A percentile compares a stretch with the other conserved stretches of the same genome.
These are phyloP conservation scores for Cystobasidium pallidum DNA, from an alignment of 1,284 basidiomycete species.

Conservation along the genomic window DNA sequence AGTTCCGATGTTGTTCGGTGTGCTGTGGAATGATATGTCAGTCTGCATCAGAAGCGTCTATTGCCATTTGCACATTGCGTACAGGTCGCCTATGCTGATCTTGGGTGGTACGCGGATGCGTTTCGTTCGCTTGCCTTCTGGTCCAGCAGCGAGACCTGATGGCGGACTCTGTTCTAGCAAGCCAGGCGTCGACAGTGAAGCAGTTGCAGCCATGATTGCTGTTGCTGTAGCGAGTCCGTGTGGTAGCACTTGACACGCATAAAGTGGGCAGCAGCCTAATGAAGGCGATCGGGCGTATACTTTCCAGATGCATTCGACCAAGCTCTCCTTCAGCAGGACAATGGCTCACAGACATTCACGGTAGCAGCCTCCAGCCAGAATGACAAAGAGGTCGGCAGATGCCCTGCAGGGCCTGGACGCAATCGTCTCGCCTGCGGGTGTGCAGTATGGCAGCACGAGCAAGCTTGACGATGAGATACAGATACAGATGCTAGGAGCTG, in stretches of 20 bases:
- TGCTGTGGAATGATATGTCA: conserved; percentile 11
- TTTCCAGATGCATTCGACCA: not conserved
- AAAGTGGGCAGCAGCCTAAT: not conserved
- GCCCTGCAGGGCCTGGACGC: conserved; percentile 39
- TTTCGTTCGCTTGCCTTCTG: conserved; percentile 32
- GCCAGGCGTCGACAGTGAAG: conserved; percentile 16
- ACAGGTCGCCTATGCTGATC: conserved; percentile 42
- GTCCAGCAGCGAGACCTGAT: conserved; percentile 27
- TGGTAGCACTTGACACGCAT: not conserved
- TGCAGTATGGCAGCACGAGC: conserved; percentile 14
- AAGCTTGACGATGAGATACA: conserved; percentile 46
- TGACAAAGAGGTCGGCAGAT: conserved; percentile 35
- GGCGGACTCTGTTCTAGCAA: not conserved
- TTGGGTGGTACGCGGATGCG: conserved; percentile 41
- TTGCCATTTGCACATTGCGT: not conserved
- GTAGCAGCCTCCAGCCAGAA: not conserved
- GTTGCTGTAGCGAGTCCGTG: not conserved
- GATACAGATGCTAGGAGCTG: conserved; percentile 46
- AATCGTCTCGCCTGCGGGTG: conserved; percentile 37
- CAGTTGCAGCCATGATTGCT: conserved; percentile 39
- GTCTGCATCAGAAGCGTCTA: not conserved
- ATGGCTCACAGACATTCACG: conserved; percentile 1
- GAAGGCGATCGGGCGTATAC: conserved; percentile 6
- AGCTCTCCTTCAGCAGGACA: conserved; percentile 13
- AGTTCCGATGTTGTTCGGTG: conserved; percentile 51